Base-by-base conservation (phyloP, 192 early-diverging fungal species). In the Paraglomus brasilianum region DNA sequence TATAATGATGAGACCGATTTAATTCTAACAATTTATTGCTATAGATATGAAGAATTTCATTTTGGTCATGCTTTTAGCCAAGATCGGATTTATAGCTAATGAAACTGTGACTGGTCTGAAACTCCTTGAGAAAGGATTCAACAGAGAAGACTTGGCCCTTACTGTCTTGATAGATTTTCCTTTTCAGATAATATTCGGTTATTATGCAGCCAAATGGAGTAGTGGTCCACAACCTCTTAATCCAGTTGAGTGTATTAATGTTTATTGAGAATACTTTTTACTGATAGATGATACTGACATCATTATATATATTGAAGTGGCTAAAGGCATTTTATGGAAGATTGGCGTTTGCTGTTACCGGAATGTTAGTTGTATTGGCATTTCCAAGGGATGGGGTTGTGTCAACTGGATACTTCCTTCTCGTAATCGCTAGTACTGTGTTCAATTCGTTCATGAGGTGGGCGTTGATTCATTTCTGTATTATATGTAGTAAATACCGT, bases 151-250 rank as follows among this genome's bases (percentile, higher is more conserved):
- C 69, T 80, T 99, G 78, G 95, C 95, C 1, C 75, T 96, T 46
- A 85, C 93, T 0, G 93, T 95, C 7, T 77, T 99, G 71, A 88
- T 97, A 17, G 97, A 99, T 74, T 99, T 99, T 58, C 97, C 97
- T 1, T 84, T 96, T 57, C 95, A 99, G 77, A 88, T 99, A 47
- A 79, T 97, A 66, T 95, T 99, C 83, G 97, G 97, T 13, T 97
- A 97, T 77, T 96, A 95, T 77, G 95, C 96, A 0, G 97, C 94
- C 14, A 91, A 90, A 60, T 99, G 95, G 97, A 95, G 92, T 56
- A 87, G 81, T 68, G 97, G 97, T 5, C 74, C 78, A 8, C 81
- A 88, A 48, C 94, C 96, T 5, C 77, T 97, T 68, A 86, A 81
- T 30, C 95, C 96, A 45, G 89, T 91, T 30, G 30, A 30, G 77